Base-by-base conservation (phyloP, 176 grass and related monocot genomes). In the Luzula sylvatica region DNA sequence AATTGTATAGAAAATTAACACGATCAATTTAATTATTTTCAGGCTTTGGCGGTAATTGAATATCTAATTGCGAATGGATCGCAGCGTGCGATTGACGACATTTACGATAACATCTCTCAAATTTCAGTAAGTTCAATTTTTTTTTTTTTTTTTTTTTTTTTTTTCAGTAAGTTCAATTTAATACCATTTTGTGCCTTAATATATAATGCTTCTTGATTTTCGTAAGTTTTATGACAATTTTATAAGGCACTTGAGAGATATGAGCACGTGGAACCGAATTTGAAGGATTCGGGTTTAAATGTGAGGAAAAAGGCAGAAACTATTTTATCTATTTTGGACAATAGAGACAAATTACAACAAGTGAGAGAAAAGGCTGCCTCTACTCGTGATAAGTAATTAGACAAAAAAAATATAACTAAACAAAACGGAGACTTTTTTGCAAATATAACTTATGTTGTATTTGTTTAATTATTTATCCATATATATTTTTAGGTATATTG, bases 61-160 rank as follows among this genome's bases (percentile, higher is more conserved):
- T 88, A 95, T 32, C 80, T 95, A 47, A 22, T 95, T 14, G 83
- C 80, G 7, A 69, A 85, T 76, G 89, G 67, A 15, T 73, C 70
- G n/a, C 79, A 88, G 43, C 76, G 76, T 27, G 73, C 39, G 8
- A 65, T 76, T 3, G 73, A 81, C 11, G 83, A 70, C 13, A 75
- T 88, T 30, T 62, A 65, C 14, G 89, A 82, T 17, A 82, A 88
- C 23, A 65, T 52, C 23, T 72, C 76, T 44, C 80, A 81, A 38
- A 76, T 95, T 12, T 75, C 57, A 11, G 89, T 88, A 44, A 47
- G 65, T 52, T 52, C n/a, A n/a, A n/a, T n/a, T n/a, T 20, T 42
- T 23, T 11, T 56, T 35, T 15, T 21, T 19, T 3, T 14, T 69
- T 26, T 6, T 20, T 39, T 52, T 19, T 71, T 68, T 43, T 55